Evolutionary conservation across 2,329 filamentous ascomycete genomes (phyloP).

Genomic region (Diaporthe sp.): DNA sequence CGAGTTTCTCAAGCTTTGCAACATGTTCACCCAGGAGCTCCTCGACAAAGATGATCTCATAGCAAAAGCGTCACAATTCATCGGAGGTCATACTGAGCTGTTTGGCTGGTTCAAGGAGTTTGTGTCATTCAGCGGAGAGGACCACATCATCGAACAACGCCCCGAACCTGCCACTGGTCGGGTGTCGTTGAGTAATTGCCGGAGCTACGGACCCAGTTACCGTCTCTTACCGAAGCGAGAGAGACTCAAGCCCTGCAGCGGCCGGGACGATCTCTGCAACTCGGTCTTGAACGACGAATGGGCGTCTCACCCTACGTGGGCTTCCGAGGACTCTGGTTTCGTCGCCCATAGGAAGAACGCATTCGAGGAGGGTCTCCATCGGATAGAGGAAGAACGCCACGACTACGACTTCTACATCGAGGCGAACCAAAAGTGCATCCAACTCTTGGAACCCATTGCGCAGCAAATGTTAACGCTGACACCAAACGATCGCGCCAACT

Average conservation of each 20-base stretch:
- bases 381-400: conserved; percentile 97
- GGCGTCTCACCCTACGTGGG: conserved; percentile 99
- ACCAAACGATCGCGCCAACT: conserved; percentile 76
- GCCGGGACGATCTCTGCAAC: conserved; percentile 93
- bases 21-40: conserved; percentile 91
- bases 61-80: conserved; percentile 85
- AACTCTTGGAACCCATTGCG: conserved; percentile 92
- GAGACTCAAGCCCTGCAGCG: conserved; percentile 90
- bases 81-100: conserved; percentile 89
- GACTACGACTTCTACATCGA: conserved; percentile 99
- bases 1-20: conserved; percentile 97
- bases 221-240: conserved; percentile 91
- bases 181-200: conserved; percentile 94
- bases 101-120: conserved; percentile 89
- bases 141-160: conserved; percentile 82
- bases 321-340: conserved; percentile 96
- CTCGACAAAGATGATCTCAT: conserved; percentile 88
- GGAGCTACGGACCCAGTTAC: conserved; percentile 95
- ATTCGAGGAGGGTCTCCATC: conserved; percentile 92
- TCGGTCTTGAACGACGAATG: conserved; percentile 96
- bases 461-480: conserved; percentile 88
- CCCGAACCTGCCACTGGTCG: conserved; percentile 80
- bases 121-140: conserved; percentile 79
- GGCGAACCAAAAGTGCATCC: conserved; percentile 92
- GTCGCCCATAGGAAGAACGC: conserved; percentile 97